Evolutionary conservation across 805 yeast genomes (phyloP).

Genomic region (Monosporozyma siamensis): DNA sequence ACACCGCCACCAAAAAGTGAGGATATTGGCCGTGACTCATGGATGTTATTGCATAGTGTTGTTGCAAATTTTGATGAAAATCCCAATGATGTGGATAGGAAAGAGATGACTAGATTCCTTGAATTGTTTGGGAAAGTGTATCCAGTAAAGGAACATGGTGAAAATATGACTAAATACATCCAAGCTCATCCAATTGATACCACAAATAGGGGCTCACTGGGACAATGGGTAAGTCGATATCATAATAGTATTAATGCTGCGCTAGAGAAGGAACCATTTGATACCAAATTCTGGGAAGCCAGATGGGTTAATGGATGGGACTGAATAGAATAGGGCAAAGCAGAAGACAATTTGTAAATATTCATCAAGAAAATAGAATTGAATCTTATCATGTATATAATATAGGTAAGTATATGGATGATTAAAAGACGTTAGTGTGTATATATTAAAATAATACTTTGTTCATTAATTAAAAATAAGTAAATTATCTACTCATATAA

Average conservation of each 20-base stretch:
- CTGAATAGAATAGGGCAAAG: neutral
- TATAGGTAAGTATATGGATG: too few relatives aligned
- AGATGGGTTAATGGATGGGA: constrained; percentile 97
- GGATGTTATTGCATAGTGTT: constrained; percentile 85
- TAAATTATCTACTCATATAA: constrained; percentile 5
- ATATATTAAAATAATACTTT: constrained; percentile 1
- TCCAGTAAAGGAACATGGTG: constrained; percentile 79
- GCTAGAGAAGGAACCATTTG: constrained; percentile 76
- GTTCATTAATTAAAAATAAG: neutral
- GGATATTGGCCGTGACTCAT: constrained; percentile 71
- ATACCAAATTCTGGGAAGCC: constrained; percentile 82
- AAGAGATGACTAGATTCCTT: constrained; percentile 63
- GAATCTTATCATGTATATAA: neutral
- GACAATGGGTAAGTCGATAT: constrained; percentile 89
- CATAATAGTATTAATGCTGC: constrained; percentile 89
- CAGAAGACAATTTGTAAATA: neutral
- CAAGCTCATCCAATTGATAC: constrained; percentile 45
- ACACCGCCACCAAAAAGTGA: constrained; percentile 84
- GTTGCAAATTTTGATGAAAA: constrained; percentile 79
- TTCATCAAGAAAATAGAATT: constrained; percentile 1
- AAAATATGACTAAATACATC: constrained; percentile 64
- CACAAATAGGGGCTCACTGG: constrained; percentile 64
- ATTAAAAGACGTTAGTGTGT: neutral
- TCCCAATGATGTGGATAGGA: constrained; percentile 54
- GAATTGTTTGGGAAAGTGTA: constrained; percentile 66